Percentiles rank a stretch among this genome's conserved stretches.
Evolutionary conservation across 2,329 filamentous ascomycete species (phyloP).

Genomic region (Aureobasidium musti): DNA sequence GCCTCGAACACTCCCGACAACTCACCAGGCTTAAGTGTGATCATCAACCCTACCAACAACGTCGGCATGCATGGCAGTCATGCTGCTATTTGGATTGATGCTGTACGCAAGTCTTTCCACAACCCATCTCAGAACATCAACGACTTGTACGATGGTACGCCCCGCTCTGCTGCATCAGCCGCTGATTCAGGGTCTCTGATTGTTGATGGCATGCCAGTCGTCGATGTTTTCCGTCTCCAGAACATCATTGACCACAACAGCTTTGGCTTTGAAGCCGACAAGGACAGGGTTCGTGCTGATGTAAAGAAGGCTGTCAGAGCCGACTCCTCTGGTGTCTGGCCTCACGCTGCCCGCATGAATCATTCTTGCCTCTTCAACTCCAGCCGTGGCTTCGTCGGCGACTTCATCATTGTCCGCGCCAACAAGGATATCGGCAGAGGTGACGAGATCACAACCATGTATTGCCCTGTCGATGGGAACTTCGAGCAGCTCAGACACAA

Average conservation of each 20-base stretch:
- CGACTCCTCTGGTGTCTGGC: not conserved
- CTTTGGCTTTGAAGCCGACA: not conserved
- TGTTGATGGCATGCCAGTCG: not conserved
- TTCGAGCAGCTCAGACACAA: not conserved
- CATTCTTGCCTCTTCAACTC: constrained; percentile 2
- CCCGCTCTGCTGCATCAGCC: not conserved
- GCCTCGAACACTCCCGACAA: not conserved
- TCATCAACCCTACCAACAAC: constrained; percentile 6
- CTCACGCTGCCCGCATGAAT: not conserved
- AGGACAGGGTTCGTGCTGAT: not conserved
- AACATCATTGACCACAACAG: not conserved
- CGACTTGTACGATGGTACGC: not conserved
- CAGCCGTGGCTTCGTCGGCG: not conserved
- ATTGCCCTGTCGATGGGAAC: not conserved
- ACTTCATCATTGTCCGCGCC: not conserved
- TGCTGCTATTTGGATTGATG: not conserved
- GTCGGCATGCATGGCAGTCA: not conserved
- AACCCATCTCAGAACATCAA: not conserved
- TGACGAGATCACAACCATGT: not conserved
- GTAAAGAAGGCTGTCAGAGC: not conserved
- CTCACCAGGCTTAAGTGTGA: not conserved
- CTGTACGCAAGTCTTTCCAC: constrained; percentile 6
- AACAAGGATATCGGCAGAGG: not conserved
- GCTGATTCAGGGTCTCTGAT: not conserved
- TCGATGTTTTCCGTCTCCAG: not conserved